phyloP scores from a whole-genome alignment of 768 basidiomycete species.

The Lentinula sp. region DNA sequence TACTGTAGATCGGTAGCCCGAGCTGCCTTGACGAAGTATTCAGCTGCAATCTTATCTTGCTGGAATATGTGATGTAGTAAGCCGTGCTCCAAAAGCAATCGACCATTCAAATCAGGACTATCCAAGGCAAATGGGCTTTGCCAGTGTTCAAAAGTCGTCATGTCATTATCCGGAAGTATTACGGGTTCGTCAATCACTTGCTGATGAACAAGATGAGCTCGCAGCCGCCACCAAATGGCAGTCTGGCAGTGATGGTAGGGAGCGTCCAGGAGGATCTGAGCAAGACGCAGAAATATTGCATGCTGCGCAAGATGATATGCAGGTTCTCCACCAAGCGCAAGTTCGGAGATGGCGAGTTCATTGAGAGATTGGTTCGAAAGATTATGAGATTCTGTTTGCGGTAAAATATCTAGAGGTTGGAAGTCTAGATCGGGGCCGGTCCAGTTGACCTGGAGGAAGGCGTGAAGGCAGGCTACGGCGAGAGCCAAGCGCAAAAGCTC shows the following conservation, averaged over 20 bases:
- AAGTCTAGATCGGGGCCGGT: constrained; percentile 85
- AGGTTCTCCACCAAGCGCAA: constrained; percentile 87
- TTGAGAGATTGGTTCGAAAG: constrained; percentile 50
- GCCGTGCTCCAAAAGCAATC: constrained; percentile 70
- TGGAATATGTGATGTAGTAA: constrained; percentile 70
- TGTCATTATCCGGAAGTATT: constrained; percentile 38
- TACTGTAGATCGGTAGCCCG: constrained; percentile 76
- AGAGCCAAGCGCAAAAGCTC: constrained; percentile 58
- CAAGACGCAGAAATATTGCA: constrained; percentile 68
- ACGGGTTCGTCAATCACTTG: constrained; percentile 83
- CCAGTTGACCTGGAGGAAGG: constrained; percentile 94
- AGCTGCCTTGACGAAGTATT: constrained; percentile 73
- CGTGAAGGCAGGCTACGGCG: constrained; percentile 78
- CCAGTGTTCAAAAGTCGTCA: constrained; percentile 31
- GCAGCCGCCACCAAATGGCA: constrained; percentile 79
- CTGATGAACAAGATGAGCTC: constrained; percentile 66
- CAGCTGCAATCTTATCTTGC: constrained; percentile 74
- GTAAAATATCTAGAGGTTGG: constrained; percentile 35
- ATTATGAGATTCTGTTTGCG: constrained; percentile 10
- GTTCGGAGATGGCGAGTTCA: constrained; percentile 60
- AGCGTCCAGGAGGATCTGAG: constrained; percentile 60
- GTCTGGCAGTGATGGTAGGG: constrained; percentile 46
- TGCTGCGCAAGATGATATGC: constrained; percentile 83
- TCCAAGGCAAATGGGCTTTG: constrained; percentile 32
- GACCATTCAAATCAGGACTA: constrained; percentile 63